Evolutionary conservation across 352 stramenopile species (phyloP), one percentile per base, ranked within the genome.

Genomic region (Halophytophthora polymorphica): DNA sequence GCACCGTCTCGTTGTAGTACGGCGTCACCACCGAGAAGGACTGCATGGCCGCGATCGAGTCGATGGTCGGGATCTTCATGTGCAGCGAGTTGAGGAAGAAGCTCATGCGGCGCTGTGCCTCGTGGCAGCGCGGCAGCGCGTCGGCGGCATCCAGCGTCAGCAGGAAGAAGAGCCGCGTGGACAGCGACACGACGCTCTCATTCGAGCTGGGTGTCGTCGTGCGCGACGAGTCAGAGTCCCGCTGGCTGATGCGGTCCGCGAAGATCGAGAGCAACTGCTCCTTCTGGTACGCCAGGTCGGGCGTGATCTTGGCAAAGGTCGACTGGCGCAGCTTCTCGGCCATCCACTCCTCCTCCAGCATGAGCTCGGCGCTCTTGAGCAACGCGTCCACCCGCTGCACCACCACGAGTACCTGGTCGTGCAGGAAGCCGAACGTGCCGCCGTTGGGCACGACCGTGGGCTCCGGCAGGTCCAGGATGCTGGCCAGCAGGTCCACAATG

Each of bases 61-160:
- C 63, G 43, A 92, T 81, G 1, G 66, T 72, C n/a, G 86, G 83
- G 62, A 95, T 95, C 33, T 88, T 73, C 86, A 95, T 95, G 59
- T 79, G 85, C 42, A 95, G 44, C 29, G 86, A 95, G 56, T 95
- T 95, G 38, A 90, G 43, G 58, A 95, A 95, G 51, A 95, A 95
- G 60, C 83, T 90, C 81, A 95, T 90, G n/a, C 86, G 82, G 14
- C 83, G 81, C 58, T 87, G 82, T 6, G 81, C 86, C 69, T 95
- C 86, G 28, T 89, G 75, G 51, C 81, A 93, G 18, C 86, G 86
- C 18, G 86, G 86, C 23, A 93, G 54, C 5, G 86, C 78, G 61
- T 95, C 86, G 0, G 82, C 77, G 22, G 80, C 83, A 63, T 95
- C 86, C 5, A 95, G 57, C 2, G 86, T 95, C 28, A 95, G 64